Evolutionary conservation across 192 early-diverging fungal genomes (phyloP).

Genomic region (Coemansia sp.): DNA sequence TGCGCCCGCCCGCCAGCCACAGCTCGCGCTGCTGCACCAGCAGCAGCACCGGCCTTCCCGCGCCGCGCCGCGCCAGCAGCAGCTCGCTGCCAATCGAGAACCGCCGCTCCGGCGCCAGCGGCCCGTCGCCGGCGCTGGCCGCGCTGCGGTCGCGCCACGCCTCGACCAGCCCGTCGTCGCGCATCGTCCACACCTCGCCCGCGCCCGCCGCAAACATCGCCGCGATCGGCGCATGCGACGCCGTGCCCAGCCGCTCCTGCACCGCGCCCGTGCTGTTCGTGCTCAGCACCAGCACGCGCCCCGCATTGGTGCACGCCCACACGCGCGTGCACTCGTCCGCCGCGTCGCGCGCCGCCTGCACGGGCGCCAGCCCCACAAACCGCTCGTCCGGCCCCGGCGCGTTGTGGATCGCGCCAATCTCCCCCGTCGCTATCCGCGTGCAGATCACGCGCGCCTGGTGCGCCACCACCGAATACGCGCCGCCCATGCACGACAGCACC

Average conservation of each 20-base stretch:
- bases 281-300: constrained; percentile 42
- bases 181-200: constrained; percentile 48
- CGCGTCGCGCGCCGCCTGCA: constrained; percentile 22
- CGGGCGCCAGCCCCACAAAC: constrained; percentile 41
- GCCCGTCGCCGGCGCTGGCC: constrained; percentile 9
- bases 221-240: constrained; percentile 11
- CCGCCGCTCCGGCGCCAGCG: constrained; percentile 24
- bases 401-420: constrained; percentile 48
- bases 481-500: constrained; percentile 35
- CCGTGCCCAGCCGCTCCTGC: constrained; percentile 22
- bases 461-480: constrained; percentile 27
- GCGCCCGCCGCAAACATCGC: constrained; percentile 21
- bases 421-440: constrained; percentile 44
- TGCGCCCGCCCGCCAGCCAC: constrained; percentile 45
- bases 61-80: constrained; percentile 24
- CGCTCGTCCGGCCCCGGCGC: constrained; percentile 50
- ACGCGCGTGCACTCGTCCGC: constrained; percentile 25
- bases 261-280: constrained; percentile 15
- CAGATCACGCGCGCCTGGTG: constrained; percentile 47
- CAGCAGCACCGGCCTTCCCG: constrained; percentile 10
- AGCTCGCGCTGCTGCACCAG: constrained; percentile 33
- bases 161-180: constrained; percentile 39
- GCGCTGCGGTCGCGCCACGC: constrained; percentile 37
- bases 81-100: constrained; percentile 37
- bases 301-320: constrained; percentile 35